A percentile compares a stretch with the other conserved stretches of the same genome.
These are phyloP conservation scores for Panicum miliaceum DNA, from an alignment of 176 grass and related monocot species.

Conservation along the genomic window DNA sequence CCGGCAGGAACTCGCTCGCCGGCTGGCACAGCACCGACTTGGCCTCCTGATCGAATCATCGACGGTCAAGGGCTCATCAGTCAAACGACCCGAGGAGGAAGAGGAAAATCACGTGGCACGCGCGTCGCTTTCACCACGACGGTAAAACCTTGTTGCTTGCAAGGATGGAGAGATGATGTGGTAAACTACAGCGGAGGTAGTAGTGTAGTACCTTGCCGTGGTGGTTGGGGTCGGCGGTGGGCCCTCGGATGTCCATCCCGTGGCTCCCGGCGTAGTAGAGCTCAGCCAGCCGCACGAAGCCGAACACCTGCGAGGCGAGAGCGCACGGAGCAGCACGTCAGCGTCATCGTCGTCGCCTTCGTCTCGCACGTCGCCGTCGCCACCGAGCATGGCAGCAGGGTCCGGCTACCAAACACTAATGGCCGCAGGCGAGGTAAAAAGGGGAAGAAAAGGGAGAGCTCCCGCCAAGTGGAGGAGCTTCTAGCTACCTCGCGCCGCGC, in stretches of 20 bases:
- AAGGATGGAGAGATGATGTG: background rate
- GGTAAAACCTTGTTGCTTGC: background rate
- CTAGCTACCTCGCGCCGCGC: slow-evolving; percentile 27
- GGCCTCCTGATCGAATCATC: background rate
- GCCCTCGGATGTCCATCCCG: slow-evolving; percentile 89
- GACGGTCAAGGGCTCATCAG: background rate
- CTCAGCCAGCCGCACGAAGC: slow-evolving; percentile 66
- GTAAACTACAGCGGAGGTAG: background rate
- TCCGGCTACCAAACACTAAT: background rate
- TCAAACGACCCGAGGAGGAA: background rate
- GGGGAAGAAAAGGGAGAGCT: background rate
- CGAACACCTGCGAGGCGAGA: slow-evolving; percentile 51
- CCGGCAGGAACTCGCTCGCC: slow-evolving; percentile 64
- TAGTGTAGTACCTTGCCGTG: background rate
- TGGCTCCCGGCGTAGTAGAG: slow-evolving; percentile 93
- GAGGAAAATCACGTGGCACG: no score
- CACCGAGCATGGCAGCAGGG: background rate
- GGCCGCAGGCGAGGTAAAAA: background rate
- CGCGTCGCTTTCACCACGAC: no score
- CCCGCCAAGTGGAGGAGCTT: slow-evolving; percentile 35
- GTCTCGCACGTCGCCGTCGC: slow-evolving; percentile 1
- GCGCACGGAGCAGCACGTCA: background rate
- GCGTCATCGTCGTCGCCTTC: background rate
- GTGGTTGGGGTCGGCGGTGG: slow-evolving; percentile 40
- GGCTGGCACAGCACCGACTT: slow-evolving; percentile 71